phyloP scores from a whole-genome alignment of 176 grass and related monocot species.

The Neostapfia colusana region DNA sequence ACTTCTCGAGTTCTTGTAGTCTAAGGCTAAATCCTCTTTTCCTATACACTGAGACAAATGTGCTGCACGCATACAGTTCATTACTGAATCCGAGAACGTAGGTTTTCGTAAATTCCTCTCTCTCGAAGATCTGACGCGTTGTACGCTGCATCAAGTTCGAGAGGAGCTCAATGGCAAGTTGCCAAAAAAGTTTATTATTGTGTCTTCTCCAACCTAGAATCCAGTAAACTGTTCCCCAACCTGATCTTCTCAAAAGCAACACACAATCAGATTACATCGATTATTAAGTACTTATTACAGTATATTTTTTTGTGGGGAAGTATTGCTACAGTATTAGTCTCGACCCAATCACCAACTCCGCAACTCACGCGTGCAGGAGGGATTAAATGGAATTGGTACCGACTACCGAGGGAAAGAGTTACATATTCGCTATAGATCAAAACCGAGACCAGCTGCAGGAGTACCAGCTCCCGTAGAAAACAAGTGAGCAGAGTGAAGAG shows the following conservation, averaged over 20 bases:
- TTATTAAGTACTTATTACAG: too few relatives aligned
- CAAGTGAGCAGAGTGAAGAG: slow-evolving; percentile 41
- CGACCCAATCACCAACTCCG: slow-evolving; percentile 2
- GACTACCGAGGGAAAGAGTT: not conserved
- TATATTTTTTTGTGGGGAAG: too few relatives aligned
- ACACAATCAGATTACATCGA: not conserved
- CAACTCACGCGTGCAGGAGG: too few relatives aligned
- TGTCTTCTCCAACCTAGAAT: slow-evolving; percentile 28
- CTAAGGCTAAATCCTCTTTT: too few relatives aligned
- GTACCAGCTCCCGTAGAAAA: slow-evolving; percentile 29
- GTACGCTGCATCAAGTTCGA: slow-evolving; percentile 7
- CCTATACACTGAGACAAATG: not conserved
- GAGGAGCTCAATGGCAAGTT: slow-evolving; percentile 20
- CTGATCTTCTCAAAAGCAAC: slow-evolving; percentile 45
- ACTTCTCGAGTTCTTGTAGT: too few relatives aligned
- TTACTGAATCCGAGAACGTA: slow-evolving; percentile 10
- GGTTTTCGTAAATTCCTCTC: not conserved
- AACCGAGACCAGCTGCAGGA: slow-evolving; percentile 9
- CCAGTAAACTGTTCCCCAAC: slow-evolving; percentile 29
- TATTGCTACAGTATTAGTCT: slow-evolving; percentile 1
- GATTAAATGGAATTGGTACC: too few relatives aligned
- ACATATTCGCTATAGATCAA: not conserved
- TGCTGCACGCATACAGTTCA: not conserved
- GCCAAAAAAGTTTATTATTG: not conserved
- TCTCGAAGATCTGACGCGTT: slow-evolving; percentile 5